These are phyloP conservation scores for Panicum virgatum DNA, from an alignment of 202 grass and related monocot species.

Conservation along the genomic window DNA sequence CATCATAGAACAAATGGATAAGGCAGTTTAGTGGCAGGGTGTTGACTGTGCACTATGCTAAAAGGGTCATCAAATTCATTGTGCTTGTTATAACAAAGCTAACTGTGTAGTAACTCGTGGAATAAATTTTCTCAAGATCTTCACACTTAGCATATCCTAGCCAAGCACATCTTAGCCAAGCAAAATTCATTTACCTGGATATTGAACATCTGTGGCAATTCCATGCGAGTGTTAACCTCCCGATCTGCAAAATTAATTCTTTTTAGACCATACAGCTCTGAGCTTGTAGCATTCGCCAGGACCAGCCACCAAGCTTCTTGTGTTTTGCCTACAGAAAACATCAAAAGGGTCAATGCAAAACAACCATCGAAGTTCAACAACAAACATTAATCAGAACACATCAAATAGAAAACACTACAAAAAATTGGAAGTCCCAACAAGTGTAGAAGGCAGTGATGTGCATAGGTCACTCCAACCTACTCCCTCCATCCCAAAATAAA, in stretches of 20 bases:
- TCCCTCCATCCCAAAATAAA: too few relatives aligned
- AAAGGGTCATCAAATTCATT: slow-evolving; percentile 27
- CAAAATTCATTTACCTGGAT: slow-evolving; percentile 50
- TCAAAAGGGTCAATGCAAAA: slow-evolving; percentile 13
- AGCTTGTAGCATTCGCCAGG: slow-evolving; percentile 68
- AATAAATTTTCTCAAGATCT: background rate
- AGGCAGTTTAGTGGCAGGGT: background rate
- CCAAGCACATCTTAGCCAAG: background rate
- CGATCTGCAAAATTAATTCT: slow-evolving; percentile 77
- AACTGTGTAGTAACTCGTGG: background rate
- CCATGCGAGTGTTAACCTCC: slow-evolving; percentile 74
- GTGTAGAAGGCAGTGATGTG: too few relatives aligned
- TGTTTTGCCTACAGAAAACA: slow-evolving; percentile 68
- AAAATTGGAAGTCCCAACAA: too few relatives aligned
- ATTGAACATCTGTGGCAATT: slow-evolving; percentile 59
- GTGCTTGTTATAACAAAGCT: background rate
- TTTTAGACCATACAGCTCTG: slow-evolving; percentile 92
- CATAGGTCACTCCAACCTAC: too few relatives aligned
- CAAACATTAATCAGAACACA: background rate
- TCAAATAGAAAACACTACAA: background rate
- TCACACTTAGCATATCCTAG: background rate
- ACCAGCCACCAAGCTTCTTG: slow-evolving; percentile 99
- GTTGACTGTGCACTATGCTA: slow-evolving; percentile 2
- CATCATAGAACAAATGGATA: background rate
- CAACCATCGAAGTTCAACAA: slow-evolving; percentile 8